Conservation (phyloP, 306 rosid species). For the Styphnolobium japonicum region DNA sequence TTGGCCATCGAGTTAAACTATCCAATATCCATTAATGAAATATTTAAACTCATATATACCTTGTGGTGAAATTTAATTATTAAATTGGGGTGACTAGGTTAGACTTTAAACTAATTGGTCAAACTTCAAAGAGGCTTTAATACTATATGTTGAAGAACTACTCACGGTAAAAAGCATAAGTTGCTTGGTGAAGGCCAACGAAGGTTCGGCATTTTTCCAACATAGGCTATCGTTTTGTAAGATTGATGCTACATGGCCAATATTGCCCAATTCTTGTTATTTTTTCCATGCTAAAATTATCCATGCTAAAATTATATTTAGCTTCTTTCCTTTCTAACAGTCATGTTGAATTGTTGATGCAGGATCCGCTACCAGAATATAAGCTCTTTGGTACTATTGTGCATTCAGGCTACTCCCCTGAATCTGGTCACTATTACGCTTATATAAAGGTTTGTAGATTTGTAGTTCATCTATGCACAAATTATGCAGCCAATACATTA, state of each 20-base stretch:
- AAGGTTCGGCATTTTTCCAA: background rate
- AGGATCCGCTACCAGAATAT: slow-evolving; percentile 94
- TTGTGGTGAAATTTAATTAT: slow-evolving; percentile 13
- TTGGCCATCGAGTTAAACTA: background rate
- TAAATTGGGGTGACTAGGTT: background rate
- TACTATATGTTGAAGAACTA: background rate
- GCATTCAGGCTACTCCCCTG: slow-evolving; percentile 94
- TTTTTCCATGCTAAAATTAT: background rate
- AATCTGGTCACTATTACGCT: slow-evolving; percentile 97
- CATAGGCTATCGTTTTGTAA: background rate
- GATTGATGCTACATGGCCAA: background rate
- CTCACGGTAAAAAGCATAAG: background rate
- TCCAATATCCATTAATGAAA: background rate
- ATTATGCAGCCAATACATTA: background rate
- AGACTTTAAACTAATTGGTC: background rate
- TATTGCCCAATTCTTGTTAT: background rate
- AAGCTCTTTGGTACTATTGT: slow-evolving; percentile 96
- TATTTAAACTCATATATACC: background rate
- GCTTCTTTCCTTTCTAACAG: slow-evolving; percentile 22
- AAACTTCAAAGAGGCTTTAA: background rate
- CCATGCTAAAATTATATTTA: background rate
- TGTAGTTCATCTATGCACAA: background rate
- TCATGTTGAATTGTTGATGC: slow-evolving; percentile 36
- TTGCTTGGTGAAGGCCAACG: slow-evolving; percentile 13
- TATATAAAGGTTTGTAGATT: slow-evolving; percentile 73